Conservation (phyloP, 177 flowering plant genomes). For the Vitis hybrid region DNA sequence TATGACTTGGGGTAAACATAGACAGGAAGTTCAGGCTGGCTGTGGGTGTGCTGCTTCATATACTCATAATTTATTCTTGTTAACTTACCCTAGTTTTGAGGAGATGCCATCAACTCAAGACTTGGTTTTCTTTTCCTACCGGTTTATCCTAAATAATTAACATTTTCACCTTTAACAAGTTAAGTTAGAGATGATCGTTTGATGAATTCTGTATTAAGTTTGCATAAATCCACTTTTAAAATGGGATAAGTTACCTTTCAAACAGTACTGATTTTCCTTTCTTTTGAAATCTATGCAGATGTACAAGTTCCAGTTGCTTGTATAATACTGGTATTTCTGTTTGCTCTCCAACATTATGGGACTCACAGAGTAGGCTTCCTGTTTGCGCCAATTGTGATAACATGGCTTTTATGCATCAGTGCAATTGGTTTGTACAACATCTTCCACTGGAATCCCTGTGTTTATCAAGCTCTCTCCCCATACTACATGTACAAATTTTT, state of each 20-base stretch:
- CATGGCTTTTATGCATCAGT: conserved; percentile 71
- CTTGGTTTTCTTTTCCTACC: too few species aligned
- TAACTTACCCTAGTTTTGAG: too few species aligned
- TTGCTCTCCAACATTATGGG: conserved; percentile 67
- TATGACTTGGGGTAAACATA: not conserved
- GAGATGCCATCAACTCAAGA: not conserved
- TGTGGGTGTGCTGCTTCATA: not conserved
- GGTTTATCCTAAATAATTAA: too few species aligned
- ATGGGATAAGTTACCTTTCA: not conserved
- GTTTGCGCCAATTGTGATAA: conserved; percentile 60
- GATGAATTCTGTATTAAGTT: too few species aligned
- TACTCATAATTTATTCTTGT: too few species aligned
- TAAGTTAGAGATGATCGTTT: too few species aligned
- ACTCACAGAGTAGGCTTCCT: conserved; percentile 63
- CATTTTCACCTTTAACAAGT: too few species aligned
- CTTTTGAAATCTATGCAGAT: conserved; percentile 38
- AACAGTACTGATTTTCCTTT: conserved; percentile 1
- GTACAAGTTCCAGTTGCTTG: conserved; percentile 65
- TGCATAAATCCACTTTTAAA: not conserved
- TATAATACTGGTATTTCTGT: conserved; percentile 48
- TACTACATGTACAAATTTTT: conserved; percentile 65
- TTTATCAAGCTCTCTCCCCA: conserved; percentile 64
- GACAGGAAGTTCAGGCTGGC: not conserved
- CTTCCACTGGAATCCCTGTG: conserved; percentile 59
- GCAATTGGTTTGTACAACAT: conserved; percentile 65